Conservation (phyloP, 495 filamentous ascomycete genomes). For the Tuber indicum region DNA sequence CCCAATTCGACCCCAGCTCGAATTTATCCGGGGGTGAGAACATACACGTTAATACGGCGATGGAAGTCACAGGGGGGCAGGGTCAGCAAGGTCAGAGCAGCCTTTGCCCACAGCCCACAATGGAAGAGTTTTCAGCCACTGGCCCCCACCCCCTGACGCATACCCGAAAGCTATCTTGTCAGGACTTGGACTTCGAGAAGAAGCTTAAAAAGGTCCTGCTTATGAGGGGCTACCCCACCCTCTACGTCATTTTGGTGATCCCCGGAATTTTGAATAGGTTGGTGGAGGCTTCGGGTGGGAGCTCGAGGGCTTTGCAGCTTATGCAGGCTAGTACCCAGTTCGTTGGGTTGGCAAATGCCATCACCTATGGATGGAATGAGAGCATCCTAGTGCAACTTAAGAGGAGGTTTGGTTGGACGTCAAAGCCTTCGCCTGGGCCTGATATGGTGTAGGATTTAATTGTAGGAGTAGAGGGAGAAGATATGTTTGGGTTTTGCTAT, state of each 20-base stretch:
- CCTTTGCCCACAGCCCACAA: neutral
- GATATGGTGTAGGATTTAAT: neutral
- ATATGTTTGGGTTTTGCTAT: neutral
- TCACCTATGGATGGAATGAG: conserved; percentile 15
- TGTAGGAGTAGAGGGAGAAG: neutral
- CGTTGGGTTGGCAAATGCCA: conserved; percentile 13
- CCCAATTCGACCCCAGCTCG: neutral
- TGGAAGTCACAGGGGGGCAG: neutral
- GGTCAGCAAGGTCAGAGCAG: neutral
- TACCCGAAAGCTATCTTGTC: neutral
- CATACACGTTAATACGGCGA: neutral
- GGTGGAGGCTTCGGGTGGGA: neutral
- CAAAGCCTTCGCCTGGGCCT: neutral
- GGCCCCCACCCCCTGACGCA: neutral
- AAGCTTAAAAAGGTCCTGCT: neutral
- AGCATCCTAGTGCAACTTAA: neutral
- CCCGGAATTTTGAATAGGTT: conserved; percentile 11
- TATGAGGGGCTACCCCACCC: conserved; percentile 1
- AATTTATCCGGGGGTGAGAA: neutral
- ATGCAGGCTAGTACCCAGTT: conserved; percentile 4
- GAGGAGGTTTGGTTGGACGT: neutral
- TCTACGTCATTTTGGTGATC: conserved; percentile 9
- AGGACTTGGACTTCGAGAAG: neutral
- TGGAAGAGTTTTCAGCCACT: neutral
- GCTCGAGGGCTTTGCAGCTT: neutral